Percentiles rank a stretch among this genome's conserved stretches.
phyloP scores from a whole-genome alignment of 139 green algal genomes.

The Chlorella vulgaris region DNA sequence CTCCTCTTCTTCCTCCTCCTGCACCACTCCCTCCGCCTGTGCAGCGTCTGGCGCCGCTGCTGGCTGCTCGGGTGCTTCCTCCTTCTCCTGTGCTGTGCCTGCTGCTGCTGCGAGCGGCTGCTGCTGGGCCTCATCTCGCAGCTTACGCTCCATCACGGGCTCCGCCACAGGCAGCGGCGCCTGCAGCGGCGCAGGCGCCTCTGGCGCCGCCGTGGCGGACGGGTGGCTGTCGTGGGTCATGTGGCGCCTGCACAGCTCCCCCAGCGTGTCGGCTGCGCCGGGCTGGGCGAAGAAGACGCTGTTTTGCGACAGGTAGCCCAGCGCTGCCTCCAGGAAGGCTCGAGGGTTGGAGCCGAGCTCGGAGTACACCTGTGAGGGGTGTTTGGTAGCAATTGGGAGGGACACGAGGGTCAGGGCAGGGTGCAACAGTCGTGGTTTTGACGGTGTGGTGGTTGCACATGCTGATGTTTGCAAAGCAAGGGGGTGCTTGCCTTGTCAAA shows the following conservation, averaged over 20 bases:
- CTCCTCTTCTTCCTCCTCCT: slow-evolving; percentile 1
- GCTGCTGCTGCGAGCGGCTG: slow-evolving; percentile 1
- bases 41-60: background rate
- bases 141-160: no score
- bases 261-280: background rate
- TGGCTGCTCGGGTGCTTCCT: no score
- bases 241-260: background rate
- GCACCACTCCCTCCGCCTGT: background rate
- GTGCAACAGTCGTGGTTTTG: background rate
- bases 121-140: background rate
- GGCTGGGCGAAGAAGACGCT: slow-evolving; percentile 5
- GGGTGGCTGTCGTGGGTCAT: no score
- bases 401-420: background rate
- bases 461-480: background rate
- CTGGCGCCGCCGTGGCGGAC: no score
- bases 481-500: slow-evolving; percentile 14
- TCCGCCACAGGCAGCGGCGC: no score
- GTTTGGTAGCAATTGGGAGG: background rate
- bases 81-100: background rate
- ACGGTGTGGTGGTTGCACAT: no score
- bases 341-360: slow-evolving; percentile 9
- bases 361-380: slow-evolving; percentile 6
- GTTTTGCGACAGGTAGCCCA: slow-evolving; percentile 20
- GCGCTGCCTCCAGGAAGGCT: slow-evolving; percentile 23
- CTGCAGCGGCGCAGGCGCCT: no score